Evolutionary conservation across 73 alveolate species (phyloP).

Genomic region (Breviolum minutum): DNA sequence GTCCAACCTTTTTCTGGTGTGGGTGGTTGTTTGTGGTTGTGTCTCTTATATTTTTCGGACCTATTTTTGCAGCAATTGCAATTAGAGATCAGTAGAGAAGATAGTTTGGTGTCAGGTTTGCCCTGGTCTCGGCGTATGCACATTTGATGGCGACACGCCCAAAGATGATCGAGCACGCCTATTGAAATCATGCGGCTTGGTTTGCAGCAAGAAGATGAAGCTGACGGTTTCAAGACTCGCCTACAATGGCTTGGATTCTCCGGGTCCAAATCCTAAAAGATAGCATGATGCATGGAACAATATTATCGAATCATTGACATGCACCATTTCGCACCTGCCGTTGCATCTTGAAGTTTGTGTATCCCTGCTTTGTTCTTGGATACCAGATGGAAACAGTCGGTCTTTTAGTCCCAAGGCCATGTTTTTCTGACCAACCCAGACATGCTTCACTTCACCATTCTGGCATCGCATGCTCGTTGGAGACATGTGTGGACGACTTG

Average conservation of each 20-base stretch:
- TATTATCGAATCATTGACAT: no score
- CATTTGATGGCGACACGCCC: conserved; percentile 94
- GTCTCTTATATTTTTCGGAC: background rate
- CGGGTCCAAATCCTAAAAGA: no score
- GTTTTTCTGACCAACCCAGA: conserved; percentile 91
- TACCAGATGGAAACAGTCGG: background rate
- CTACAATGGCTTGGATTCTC: no score
- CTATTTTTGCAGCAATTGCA: background rate
- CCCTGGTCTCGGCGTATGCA: conserved; percentile 88
- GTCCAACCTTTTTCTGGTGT: background rate
- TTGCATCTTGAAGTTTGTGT: background rate
- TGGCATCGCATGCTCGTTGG: conserved; percentile 48
- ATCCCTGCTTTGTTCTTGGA: background rate
- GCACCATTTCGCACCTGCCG: no score
- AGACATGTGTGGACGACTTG: conserved; percentile 32
- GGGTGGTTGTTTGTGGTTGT: background rate
- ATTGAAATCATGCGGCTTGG: conserved; percentile 28
- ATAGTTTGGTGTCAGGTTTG: conserved; percentile 55
- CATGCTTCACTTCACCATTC: conserved; percentile 89
- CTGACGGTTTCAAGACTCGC: background rate
- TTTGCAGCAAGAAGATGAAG: background rate
- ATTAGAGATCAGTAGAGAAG: background rate
- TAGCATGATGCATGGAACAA: no score
- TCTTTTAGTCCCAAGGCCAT: background rate
- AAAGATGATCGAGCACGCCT: conserved; percentile 88